Evolutionary conservation across 352 stramenopile genomes (phyloP), one percentile per base, ranked within the genome.

Genomic region (Globisporangium middletonii): DNA sequence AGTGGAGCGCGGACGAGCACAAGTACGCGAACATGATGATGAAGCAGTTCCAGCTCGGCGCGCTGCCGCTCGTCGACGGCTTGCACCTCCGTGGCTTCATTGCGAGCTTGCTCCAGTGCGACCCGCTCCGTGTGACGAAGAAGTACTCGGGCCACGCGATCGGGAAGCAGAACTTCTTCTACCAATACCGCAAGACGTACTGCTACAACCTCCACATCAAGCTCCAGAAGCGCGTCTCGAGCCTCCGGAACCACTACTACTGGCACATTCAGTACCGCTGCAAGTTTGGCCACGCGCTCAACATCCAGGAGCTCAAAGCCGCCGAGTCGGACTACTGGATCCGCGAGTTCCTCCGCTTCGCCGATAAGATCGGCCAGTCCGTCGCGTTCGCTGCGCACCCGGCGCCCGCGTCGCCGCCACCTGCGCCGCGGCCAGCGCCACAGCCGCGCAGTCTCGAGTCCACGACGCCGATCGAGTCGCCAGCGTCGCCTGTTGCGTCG

Each of bases 11-110:
- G 2, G 78, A 85, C 57, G 83, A 93, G 52, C 73, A 87, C 64
- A 85, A 88, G 57, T 90, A 91, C 71, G 81, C 79, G 42, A 80
- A 88, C 66, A 75, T 88, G 61, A 75, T 93, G 60, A 89, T 89
- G 77, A 88, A 85, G 60, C 76, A 89, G 67, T 93, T 93, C 59
- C 77, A 90, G 56, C 63, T 86, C 53, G 79, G 83, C 49, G 71
- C 73, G 12, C 54, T 91, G 56, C 83, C 80, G 19, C 77, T 93
- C 28, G 73, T 75, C 0, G 68, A 84, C 48, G 80, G 80, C 19
- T 68, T 93, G 47, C 78, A 89, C 58, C 59, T 93, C 55, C 80
- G 79, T 42, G 77, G 78, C 30, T 89, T 88, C 59, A 81, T 91
- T 60, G 74, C 83, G 44, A 86, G 79, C 42, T 57, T 90, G 58